Conservation (phyloP, 768 basidiomycete genomes). For the Cytidiella melzeri region DNA sequence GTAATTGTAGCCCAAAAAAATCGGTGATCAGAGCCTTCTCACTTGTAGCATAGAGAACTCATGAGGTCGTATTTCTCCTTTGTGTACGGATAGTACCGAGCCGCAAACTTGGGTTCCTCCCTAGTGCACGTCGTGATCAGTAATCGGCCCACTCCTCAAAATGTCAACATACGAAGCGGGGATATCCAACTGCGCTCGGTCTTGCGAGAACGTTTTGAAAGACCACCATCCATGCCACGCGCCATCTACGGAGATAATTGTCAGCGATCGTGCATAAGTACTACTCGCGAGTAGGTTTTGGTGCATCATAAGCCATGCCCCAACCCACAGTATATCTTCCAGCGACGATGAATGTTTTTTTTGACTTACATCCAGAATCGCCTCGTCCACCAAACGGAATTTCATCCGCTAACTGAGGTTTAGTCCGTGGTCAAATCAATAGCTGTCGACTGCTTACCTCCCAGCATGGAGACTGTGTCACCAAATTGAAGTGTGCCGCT, state of each 20-base stretch:
- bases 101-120: slow-evolving; percentile 18
- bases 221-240: neutral
- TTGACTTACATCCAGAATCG: slow-evolving; percentile 54
- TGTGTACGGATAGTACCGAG: slow-evolving; percentile 28
- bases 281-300: too few relatives aligned
- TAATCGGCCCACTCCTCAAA: neutral
- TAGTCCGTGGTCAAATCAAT: neutral
- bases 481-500: slow-evolving; percentile 56
- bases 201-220: neutral
- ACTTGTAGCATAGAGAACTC: neutral
- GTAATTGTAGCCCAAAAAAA: too few relatives aligned
- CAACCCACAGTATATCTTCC: too few relatives aligned
- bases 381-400: slow-evolving; percentile 52
- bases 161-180: neutral
- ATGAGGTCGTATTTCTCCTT: slow-evolving; percentile 17
- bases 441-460: slow-evolving; percentile 31
- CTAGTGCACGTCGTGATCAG: slow-evolving; percentile 14
- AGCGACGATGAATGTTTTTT: neutral
- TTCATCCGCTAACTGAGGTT: slow-evolving; percentile 23
- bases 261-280: too few relatives aligned
- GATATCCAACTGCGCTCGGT: neutral
- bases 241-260: neutral
- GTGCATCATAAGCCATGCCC: too few relatives aligned
- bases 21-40: neutral
- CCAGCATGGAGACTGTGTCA: slow-evolving; percentile 50